Base-by-base conservation (phyloP, 768 basidiomycete genomes). In the Leccinum barrowsii region DNA sequence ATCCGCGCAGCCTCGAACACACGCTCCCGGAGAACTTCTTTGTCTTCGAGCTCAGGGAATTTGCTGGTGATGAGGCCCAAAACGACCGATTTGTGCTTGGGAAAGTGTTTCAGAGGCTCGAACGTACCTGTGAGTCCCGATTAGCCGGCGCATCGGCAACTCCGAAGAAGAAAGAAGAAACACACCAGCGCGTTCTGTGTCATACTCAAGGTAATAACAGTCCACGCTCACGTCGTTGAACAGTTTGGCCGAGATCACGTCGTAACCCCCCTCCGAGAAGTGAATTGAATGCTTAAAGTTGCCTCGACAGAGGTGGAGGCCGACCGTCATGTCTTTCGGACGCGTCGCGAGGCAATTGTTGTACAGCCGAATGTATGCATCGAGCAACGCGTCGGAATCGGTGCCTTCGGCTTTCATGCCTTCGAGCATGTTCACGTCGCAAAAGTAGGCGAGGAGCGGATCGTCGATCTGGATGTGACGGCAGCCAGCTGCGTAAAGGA, bases 301-400 rank as follows among this genome's bases (percentile, higher is more conserved):
- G 15, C 79, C 78, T n/a, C 79, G 73, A 60, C 79, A 80, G 10
- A 80, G 70, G 65, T 80, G 79, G 12, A 80, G 61, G 19, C 78
- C 74, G 28, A 74, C 68, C 4, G 58, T 73, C 74, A 80, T 73
- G 62, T 79, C 78, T 8, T 30, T 54, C 2, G 76, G 77, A 48
- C 72, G 73, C 32, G 63, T 67, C 53, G 70, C 61, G 19, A 81
- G 63, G 59, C 74, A 71, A 34, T 70, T 70, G 59, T 73, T 74
- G 69, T 77, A 78, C 44, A 76, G 65, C 60, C 72, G 65, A 65
- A 79, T 76, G 59, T 75, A 89, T 70, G 82, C 82, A 57, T 89
- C 82, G 21, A 92, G 76, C 47, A 91, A 77, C 3, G 80, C 80
- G 52, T 82, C 83, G 13, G 83, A 80, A 70, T 91, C 85, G 26